Evolutionary conservation across 495 filamentous ascomycete genomes (phyloP).

Genomic region (Trichoderma erinaceum): DNA sequence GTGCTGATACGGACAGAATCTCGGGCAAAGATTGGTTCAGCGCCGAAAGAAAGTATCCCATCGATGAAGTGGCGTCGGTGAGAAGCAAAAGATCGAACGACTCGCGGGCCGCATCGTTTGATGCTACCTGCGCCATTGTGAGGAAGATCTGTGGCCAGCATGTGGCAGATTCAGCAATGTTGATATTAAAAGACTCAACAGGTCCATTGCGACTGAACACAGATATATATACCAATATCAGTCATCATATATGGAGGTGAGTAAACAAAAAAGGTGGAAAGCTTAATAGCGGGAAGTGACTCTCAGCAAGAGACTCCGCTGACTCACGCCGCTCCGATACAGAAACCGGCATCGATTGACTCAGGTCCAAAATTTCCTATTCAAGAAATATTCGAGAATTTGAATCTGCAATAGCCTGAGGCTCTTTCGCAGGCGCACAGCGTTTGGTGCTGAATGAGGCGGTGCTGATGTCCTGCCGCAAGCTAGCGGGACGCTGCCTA

Average conservation of each 20-base stretch:
- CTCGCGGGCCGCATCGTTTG: not conserved
- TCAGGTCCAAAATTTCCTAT: not conserved
- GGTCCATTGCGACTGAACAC: not conserved
- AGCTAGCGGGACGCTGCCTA: not conserved
- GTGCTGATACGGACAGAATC: slow-evolving; percentile 38
- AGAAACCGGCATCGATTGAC: not conserved
- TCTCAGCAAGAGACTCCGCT: not conserved
- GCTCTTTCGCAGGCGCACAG: not conserved
- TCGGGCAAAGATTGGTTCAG: slow-evolving; percentile 31
- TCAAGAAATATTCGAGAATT: not conserved
- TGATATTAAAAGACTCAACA: not conserved
- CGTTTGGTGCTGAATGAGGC: not conserved
- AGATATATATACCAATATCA: not conserved
- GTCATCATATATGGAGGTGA: not conserved
- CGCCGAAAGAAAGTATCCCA: slow-evolving; percentile 20
- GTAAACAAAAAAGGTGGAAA: not conserved
- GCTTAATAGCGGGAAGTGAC: not conserved
- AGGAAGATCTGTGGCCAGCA: not conserved
- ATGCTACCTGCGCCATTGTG: not conserved
- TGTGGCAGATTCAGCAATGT: not conserved
- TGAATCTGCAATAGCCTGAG: not conserved
- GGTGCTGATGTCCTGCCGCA: not conserved
- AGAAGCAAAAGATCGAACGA: slow-evolving; percentile 32
- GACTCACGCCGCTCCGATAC: slow-evolving; percentile 7
- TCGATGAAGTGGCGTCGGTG: slow-evolving; percentile 41